Evolutionary conservation across 306 rosid genomes (phyloP).

Genomic region (Begonia fuchsioides): DNA sequence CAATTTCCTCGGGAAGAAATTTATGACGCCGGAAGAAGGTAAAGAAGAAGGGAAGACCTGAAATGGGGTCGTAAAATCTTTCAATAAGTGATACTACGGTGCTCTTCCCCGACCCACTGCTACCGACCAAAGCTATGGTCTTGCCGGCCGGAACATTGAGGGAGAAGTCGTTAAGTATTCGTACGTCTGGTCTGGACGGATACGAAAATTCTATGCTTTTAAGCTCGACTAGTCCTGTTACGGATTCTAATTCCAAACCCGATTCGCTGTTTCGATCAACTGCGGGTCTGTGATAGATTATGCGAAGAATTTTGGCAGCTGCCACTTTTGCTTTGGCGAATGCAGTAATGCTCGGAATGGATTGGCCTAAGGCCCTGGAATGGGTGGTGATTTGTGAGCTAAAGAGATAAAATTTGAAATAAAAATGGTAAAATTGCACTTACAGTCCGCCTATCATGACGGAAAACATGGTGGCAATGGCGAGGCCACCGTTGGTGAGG

Average conservation of each 20-base stretch:
- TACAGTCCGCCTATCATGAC: conserved; percentile 88
- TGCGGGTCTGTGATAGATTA: conserved; percentile 63
- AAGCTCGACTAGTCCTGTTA: conserved; percentile 65
- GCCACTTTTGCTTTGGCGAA: conserved; percentile 85
- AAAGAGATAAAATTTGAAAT: no score
- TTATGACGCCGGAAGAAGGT: no score
- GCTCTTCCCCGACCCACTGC: conserved; percentile 96
- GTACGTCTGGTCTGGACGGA: conserved; percentile 76
- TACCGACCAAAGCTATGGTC: conserved; percentile 85
- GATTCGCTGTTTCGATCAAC: conserved; percentile 48
- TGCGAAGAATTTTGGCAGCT: conserved; percentile 51
- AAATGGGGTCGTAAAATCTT: conserved; percentile 74
- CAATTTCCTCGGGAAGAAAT: no score
- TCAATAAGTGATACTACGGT: conserved; percentile 87
- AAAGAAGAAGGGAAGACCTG: conserved; percentile 23
- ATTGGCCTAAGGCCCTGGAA: conserved; percentile 66
- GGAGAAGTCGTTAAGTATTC: conserved; percentile 44
- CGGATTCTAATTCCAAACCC: conserved; percentile 45
- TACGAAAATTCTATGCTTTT: conserved; percentile 62
- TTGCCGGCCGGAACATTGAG: conserved; percentile 73
- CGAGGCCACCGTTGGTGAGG: conserved; percentile 79
- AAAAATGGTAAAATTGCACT: conserved; percentile 4
- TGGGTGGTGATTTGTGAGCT: not conserved
- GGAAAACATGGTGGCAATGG: conserved; percentile 82
- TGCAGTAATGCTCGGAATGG: conserved; percentile 84